Conservation (phyloP, 495 filamentous ascomycete genomes). For the Tuber borchii region DNA sequence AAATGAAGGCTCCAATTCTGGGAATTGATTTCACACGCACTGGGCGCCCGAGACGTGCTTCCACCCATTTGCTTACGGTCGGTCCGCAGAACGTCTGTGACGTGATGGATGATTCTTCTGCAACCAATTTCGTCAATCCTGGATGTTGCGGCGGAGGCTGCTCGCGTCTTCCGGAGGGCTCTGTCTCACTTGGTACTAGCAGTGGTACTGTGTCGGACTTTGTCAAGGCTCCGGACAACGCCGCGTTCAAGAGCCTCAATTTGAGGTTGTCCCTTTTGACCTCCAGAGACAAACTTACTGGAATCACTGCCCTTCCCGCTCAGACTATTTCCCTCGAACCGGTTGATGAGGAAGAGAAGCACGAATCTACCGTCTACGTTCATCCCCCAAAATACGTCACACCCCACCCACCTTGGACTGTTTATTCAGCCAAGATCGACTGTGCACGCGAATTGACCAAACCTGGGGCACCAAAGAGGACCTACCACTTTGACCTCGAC, state of each 20-base stretch:
- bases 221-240: conserved; percentile 57
- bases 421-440: conserved; percentile 77
- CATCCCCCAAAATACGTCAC: conserved; percentile 85
- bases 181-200: conserved; percentile 42
- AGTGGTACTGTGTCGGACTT: not conserved
- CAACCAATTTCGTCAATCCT: conserved; percentile 47
- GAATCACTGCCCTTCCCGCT: conserved; percentile 62
- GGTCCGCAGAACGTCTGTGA: conserved; percentile 43
- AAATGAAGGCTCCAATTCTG: conserved; percentile 38
- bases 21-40: conserved; percentile 43
- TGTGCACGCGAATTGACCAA: conserved; percentile 78
- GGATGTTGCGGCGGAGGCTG: conserved; percentile 92
- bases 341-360: conserved; percentile 35
- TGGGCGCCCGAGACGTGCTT: conserved; percentile 44
- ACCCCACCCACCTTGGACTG: conserved; percentile 88
- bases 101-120: conserved; percentile 31
- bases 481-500: conserved; percentile 94
- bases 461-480: conserved; percentile 89
- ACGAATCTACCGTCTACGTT: conserved; percentile 45
- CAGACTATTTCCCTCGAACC: conserved; percentile 64
- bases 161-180: conserved; percentile 51
- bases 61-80: conserved; percentile 30
- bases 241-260: conserved; percentile 70
- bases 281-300: conserved; percentile 60
- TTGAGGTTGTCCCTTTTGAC: conserved; percentile 70